Base-by-base conservation (phyloP, 1,139 yeast genomes). In the Hyphopichia wangnamkhiaoensis region DNA sequence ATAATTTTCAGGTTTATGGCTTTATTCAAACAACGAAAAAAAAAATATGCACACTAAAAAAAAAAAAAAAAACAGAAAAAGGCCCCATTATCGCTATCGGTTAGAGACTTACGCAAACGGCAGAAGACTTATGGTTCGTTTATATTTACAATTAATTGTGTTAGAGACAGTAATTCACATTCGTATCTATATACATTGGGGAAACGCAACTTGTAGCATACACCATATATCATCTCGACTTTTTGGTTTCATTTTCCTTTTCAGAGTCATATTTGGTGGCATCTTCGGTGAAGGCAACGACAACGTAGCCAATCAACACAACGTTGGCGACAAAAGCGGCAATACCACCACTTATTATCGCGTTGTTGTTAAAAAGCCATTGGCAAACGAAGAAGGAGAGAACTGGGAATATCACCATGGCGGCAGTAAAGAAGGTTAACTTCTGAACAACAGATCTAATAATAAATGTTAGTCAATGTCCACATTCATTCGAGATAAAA, bases 241-340 rank as follows among this genome's bases (percentile, higher is more conserved):
- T 42, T 38, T 42, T 44, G 6, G 41, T 63, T 37, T 63, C 64
- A 28, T 65, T 65, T 26, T 57, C 61, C 33, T 57, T 65, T 6
- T 55, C 59, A 32, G 35, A 24, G n/a, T 24, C 35, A 13, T 60
- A 54, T 25, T 61, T 61, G 10, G 65, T 57, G n/a, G 82, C 66
- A 41, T 87, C 90, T 59, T 93, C 98, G 19, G 76, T 76, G 59
- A 91, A 90, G 0, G 98, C 98, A 38, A 80, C 91, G 14, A 89
- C 72, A 17, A 93, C 85, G 57, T 88, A 93, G 2, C 91, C 93
- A 40, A 91, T 79, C 50, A 93, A 74, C 27, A 93, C 97, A 12
- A 87, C 65, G 58, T 93, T 93, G 33, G 97, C 98, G 36, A 82
- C 81, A 15, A 82, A 68, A 0, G 98, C 98, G 24, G 97, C 96